Percentiles rank a stretch among this genome's conserved stretches.
These are phyloP conservation scores for Phaffomyces antillensis DNA, from an alignment of 805 yeast genomes.

Conservation along the genomic window DNA sequence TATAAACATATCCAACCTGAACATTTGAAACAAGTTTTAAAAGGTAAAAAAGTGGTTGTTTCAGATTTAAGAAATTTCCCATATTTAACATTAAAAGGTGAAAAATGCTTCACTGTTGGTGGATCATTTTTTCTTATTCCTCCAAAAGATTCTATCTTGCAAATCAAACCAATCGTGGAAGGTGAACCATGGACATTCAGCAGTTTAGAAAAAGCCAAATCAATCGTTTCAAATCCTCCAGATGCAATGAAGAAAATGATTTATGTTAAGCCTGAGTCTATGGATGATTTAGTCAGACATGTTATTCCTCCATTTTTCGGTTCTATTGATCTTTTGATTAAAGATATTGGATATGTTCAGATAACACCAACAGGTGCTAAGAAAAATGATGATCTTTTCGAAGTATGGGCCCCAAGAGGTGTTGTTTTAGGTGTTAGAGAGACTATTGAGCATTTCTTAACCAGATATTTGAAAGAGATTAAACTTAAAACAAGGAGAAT, in stretches of 20 bases:
- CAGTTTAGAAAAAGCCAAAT: slow-evolving; percentile 28
- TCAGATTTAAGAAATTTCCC: slow-evolving; percentile 23
- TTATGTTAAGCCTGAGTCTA: slow-evolving; percentile 26
- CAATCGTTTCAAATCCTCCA: slow-evolving; percentile 21
- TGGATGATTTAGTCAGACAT: slow-evolving; percentile 32
- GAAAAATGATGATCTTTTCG: slow-evolving; percentile 29
- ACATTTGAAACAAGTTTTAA: slow-evolving; percentile 24
- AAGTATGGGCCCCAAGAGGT: slow-evolving; percentile 50
- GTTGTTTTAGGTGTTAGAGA: slow-evolving; percentile 47
- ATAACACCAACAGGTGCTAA: slow-evolving; percentile 52
- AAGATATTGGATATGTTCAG: slow-evolving; percentile 56
- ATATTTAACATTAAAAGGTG: slow-evolving; percentile 34
- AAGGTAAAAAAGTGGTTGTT: slow-evolving; percentile 26
- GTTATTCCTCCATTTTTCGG: slow-evolving; percentile 70
- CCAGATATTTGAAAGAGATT: slow-evolving; percentile 17
- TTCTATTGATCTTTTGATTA: slow-evolving; percentile 54
- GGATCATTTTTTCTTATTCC: slow-evolving; percentile 55
- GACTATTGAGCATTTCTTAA: slow-evolving; percentile 38
- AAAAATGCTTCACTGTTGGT: slow-evolving; percentile 45
- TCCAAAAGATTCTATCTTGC: slow-evolving; percentile 44
- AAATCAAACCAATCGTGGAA: slow-evolving; percentile 37
- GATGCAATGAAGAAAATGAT: slow-evolving; percentile 21
- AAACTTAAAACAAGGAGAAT: slow-evolving; percentile 25
- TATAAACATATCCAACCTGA: slow-evolving; percentile 24
- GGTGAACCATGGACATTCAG: slow-evolving; percentile 25